Base-by-base conservation (phyloP, 164 flowering plant genomes). In the Euptelea pleiosperma region DNA sequence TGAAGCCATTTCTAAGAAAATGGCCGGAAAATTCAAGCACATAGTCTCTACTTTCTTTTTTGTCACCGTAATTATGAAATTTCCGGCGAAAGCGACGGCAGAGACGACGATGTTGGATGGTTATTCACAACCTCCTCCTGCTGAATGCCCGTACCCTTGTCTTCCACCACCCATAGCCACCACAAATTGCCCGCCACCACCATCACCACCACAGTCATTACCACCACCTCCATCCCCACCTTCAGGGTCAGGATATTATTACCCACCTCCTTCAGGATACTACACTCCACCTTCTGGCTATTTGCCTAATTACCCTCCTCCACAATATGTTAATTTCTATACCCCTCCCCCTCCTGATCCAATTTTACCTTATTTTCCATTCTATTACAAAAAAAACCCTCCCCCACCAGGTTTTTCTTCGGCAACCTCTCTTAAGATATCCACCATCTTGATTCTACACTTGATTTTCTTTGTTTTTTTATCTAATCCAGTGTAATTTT, bases 341-440 rank as follows among this genome's bases (percentile, higher is more conserved):
- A 50, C 35, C 7, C 65, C 65, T 18, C 65, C 65, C 0, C 65
- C 65, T 29, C 58, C 65, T 21, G 31, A 62, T 24, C 58, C 65
- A 15, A 62, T 62, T 15, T n/a, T 52, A 34, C 58, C 65, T 53
- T 52, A 62, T 18, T 62, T 52, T 41, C 65, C 65, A 12, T 62
- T 26, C 8, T 62, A 62, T 30, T 62, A 19, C 43, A 52, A 24
- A 47, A 18, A 5, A 16, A 52, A 58, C 5, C 58, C 58, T 21
- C 55, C 64, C 9, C 25, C 58, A 30, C 58, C 65, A 19, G 50
- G 36, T 14, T 24, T 21, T 21, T 33, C 52, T 4, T 62, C 58
- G 1, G 18, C 52, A 15, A 15, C 42, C 16, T 4, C 22, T 40
- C 25, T 40, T 9, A 40, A 55, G 59, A 10, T 31, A 24, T 55